Base-by-base conservation (phyloP, 2,329 filamentous ascomycete genomes). In the Cercospora sojina region DNA sequence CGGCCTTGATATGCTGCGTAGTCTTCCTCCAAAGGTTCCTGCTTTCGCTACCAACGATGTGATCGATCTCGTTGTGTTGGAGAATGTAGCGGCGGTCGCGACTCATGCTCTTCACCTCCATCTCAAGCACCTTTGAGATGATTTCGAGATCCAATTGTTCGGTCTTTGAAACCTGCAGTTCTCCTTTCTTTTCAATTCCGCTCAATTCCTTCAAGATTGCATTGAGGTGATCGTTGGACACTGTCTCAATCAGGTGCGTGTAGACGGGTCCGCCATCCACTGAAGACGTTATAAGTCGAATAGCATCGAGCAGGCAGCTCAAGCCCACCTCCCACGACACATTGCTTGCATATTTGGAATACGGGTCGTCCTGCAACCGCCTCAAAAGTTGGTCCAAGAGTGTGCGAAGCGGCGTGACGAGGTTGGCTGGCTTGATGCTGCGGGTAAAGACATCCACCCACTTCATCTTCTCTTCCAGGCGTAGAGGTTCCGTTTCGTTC, bases 401-500 rank as follows among this genome's bases (percentile, higher is more conserved):
- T n/a, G 90, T 87, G 67, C 92, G 88, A 77, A 92, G 93, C 7
- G 91, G 90, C 71, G 93, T 90, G 18, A 90, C 88, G 66, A 92
- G 87, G 73, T 92, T 91, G 64, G 89, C 87, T 5, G 89, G 84
- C 66, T 89, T 88, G 66, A 97, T 85, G 1, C 93, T 97, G 31
- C 85, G 83, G 68, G 97, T 85, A 75, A 96, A 92, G 0, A 89
- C 87, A 23, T 84, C 83, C 32, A 95, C 87, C 92, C 93, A 98
- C 23, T 87, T 87, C 8, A 93, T 87, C 64, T 92, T 87, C 66
- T 85, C 82, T 58, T 83, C 80, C 56, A 91, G 83, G 0, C 63
- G 67, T n/a, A 66, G 53, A 51, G 49, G 67, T 35, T 86, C 83
- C n/a, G 84, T 83, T 51, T 85, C 82, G 7, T 82, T 78, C 3